phyloP scores from a whole-genome alignment of 1,139 yeast genomes.

The Fermentozyma sake region DNA sequence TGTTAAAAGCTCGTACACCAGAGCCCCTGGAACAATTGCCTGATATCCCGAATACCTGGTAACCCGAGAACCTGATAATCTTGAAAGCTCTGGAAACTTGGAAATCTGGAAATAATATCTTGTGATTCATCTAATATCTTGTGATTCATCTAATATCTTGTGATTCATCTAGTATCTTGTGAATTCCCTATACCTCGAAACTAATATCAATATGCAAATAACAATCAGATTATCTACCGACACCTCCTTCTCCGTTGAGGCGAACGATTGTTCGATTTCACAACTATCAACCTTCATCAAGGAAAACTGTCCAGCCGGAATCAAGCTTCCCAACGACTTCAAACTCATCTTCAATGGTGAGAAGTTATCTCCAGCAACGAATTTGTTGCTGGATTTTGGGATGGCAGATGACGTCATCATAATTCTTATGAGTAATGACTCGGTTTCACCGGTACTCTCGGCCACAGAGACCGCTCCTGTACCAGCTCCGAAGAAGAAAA shows the following conservation, averaged over 20 bases:
- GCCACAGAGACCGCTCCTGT: slow-evolving; percentile 12
- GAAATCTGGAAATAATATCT: too few relatives aligned
- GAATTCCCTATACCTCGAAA: too few relatives aligned
- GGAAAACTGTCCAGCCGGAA: slow-evolving; percentile 33
- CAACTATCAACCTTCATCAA: slow-evolving; percentile 44
- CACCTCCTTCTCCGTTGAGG: slow-evolving; percentile 34
- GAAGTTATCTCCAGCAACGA: slow-evolving; percentile 34
- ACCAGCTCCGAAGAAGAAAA: slow-evolving; percentile 44
- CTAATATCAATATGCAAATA: slow-evolving; percentile 28
- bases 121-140: too few relatives aligned
- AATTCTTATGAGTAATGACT: slow-evolving; percentile 41
- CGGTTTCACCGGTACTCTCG: slow-evolving; percentile 19
- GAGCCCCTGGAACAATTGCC: too few relatives aligned
- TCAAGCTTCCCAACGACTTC: slow-evolving; percentile 36
- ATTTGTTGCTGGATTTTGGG: slow-evolving; percentile 20
- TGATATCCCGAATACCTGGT: too few relatives aligned
- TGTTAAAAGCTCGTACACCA: too few relatives aligned
- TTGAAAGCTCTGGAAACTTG: too few relatives aligned
- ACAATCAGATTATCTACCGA: slow-evolving; percentile 43
- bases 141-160: too few relatives aligned
- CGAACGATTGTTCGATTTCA: slow-evolving; percentile 49
- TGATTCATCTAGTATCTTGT: too few relatives aligned
- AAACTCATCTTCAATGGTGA: slow-evolving; percentile 52
- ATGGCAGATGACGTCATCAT: slow-evolving; percentile 28
- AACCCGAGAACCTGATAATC: too few relatives aligned